Conservation (phyloP, 1,139 yeast genomes). For the Yamadazyma trypodendri region DNA sequence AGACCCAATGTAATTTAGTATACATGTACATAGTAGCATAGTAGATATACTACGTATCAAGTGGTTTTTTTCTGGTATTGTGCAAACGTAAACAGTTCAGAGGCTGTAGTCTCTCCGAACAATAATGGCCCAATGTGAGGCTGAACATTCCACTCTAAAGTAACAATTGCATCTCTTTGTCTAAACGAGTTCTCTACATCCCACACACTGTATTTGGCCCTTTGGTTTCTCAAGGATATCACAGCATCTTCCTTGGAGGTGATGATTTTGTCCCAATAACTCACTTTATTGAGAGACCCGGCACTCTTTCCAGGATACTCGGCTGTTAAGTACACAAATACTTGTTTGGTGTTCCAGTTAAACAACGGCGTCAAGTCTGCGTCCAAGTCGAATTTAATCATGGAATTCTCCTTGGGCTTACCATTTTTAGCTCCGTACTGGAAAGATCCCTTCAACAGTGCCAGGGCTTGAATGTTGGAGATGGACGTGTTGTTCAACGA, state of each 20-base stretch:
- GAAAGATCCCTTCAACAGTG: conserved; percentile 60
- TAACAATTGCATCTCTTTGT: conserved; percentile 66
- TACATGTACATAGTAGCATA: conserved; percentile 4
- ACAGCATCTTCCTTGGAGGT: conserved; percentile 56
- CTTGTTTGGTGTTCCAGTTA: conserved; percentile 97
- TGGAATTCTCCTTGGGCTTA: conserved; percentile 77
- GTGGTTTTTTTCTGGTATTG: conserved; percentile 10
- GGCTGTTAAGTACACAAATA: conserved; percentile 85
- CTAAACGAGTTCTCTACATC: conserved; percentile 71
- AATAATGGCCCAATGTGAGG: conserved; percentile 83
- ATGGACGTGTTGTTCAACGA: conserved; percentile 38
- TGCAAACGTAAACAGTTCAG: conserved; percentile 29
- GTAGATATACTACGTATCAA: neutral
- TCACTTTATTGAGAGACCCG: conserved; percentile 61
- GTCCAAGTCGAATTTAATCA: conserved; percentile 68
- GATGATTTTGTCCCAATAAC: conserved; percentile 90
- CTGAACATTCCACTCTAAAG: conserved; percentile 88
- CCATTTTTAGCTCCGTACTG: conserved; percentile 70
- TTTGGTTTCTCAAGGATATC: conserved; percentile 49
- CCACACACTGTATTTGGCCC: conserved; percentile 84
- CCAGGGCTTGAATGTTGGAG: conserved; percentile 38
- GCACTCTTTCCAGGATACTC: conserved; percentile 69
- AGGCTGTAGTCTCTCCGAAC: conserved; percentile 56
- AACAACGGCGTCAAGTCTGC: conserved; percentile 68
- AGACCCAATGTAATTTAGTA: too few species aligned